These are phyloP conservation scores for Epichloe bromicola DNA, from an alignment of 2,329 filamentous ascomycete species.

Conservation along the genomic window DNA sequence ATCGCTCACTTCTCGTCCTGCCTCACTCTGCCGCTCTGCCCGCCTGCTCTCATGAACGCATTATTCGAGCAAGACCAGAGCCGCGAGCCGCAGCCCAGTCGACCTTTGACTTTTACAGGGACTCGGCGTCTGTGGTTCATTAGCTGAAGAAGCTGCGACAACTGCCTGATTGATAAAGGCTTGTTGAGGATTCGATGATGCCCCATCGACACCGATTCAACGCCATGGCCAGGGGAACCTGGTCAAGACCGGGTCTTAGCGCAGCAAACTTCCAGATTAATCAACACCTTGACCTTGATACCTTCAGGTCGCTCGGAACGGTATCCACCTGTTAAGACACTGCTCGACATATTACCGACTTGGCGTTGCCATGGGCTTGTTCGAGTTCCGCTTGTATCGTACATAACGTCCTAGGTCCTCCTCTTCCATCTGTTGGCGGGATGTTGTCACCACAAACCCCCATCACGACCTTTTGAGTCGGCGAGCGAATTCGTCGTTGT, in stretches of 20 bases:
- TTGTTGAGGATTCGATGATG: too few species aligned
- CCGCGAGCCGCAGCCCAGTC: too few species aligned
- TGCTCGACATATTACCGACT: neutral
- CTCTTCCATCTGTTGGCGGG: neutral
- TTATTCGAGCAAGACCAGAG: too few species aligned
- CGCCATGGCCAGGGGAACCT: neutral
- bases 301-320: neutral
- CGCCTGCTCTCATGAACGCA: too few species aligned
- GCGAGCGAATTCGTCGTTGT: neutral
- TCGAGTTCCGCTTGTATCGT: neutral
- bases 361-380: neutral
- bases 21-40: too few species aligned
- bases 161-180: too few species aligned
- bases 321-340: neutral
- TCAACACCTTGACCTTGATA: neutral
- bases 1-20: too few species aligned
- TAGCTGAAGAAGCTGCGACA: too few species aligned
- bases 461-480: neutral
- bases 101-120: too few species aligned
- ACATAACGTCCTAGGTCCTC: neutral
- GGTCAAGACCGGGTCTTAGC: neutral
- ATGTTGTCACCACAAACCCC: neutral
- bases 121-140: too few species aligned
- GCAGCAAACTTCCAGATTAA: conserved; percentile 1
- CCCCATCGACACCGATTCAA: neutral